These are phyloP conservation scores for Metschnikowia baotianmanensis DNA, from an alignment of 805 yeast species.

Conservation along the genomic window DNA sequence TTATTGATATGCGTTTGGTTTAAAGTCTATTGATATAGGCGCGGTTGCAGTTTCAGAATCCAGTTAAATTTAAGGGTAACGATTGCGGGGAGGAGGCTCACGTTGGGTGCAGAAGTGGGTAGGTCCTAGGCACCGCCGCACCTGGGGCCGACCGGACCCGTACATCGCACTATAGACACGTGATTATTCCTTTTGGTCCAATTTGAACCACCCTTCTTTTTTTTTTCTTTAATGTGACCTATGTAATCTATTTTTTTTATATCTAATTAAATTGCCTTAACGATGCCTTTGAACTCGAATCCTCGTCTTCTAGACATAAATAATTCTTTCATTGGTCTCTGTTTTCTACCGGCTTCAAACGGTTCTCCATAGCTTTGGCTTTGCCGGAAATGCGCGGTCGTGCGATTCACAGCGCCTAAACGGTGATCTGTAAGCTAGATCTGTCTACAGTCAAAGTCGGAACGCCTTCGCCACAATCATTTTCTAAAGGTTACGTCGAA, in stretches of 20 bases:
- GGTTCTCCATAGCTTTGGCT: neutral
- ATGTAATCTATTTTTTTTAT: no score
- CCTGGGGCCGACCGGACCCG: no score
- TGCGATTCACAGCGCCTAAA: constrained; percentile 7
- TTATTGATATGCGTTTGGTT: neutral
- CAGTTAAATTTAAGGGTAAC: neutral
- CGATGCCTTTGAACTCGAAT: no score
- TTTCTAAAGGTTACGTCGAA: neutral
- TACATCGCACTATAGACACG: no score
- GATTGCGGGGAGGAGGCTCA: neutral
- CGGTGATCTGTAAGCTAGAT: constrained; percentile 1
- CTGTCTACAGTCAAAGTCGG: neutral
- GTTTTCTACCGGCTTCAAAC: neutral
- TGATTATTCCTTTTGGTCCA: no score
- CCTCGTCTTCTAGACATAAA: no score
- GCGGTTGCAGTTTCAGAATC: no score
- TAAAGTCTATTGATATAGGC: neutral
- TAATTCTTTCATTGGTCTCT: neutral
- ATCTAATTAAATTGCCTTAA: no score
- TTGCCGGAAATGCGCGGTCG: constrained; percentile 7
- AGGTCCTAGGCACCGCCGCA: no score
- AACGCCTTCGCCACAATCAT: neutral
- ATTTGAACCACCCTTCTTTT: no score
- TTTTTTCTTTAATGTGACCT: no score
- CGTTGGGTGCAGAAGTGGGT: neutral